Percentiles rank a stretch among this genome's conserved stretches.
phyloP scores from a whole-genome alignment of 345 rosid species.

The Arabis hirsuta region DNA sequence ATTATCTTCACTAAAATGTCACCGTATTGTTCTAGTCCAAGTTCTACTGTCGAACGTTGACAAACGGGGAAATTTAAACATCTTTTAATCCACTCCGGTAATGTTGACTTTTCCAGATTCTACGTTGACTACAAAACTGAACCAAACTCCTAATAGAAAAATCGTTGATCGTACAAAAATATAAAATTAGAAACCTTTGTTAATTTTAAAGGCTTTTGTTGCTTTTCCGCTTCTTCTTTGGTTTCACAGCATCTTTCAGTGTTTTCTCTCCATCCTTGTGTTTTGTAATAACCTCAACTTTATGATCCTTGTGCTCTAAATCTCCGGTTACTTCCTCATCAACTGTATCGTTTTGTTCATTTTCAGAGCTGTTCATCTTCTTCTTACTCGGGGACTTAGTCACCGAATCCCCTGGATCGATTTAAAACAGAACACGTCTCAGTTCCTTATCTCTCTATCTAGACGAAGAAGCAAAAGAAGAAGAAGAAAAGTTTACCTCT shows the following conservation, averaged over 20 bases:
- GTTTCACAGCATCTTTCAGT: conserved; percentile 83
- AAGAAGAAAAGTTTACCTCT: not conserved
- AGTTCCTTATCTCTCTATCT: conserved; percentile 3
- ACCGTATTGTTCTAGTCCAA: too few species aligned
- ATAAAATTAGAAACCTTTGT: not conserved
- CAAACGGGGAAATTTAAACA: too few species aligned
- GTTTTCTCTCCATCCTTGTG: conserved; percentile 55
- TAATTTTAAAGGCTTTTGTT: conserved; percentile 45
- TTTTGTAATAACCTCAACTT: conserved; percentile 36
- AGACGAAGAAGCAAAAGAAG: not conserved
- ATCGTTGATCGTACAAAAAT: not conserved
- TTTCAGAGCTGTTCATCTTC: conserved; percentile 15
- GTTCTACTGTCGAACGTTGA: too few species aligned
- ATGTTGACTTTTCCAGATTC: too few species aligned
- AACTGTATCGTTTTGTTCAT: not conserved
- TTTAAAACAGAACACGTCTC: conserved; percentile 29
- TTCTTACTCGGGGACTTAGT: conserved; percentile 30
- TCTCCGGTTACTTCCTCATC: conserved; percentile 29
- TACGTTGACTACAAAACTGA: too few species aligned
- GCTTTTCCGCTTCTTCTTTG: conserved; percentile 70
- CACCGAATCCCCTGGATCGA: conserved; percentile 7
- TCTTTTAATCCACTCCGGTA: too few species aligned
- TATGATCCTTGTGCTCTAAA: conserved; percentile 25
- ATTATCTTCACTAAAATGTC: too few species aligned
- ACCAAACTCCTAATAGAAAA: not conserved